phyloP scores from a whole-genome alignment of 257 asterid species.

The Nicotiana otophora region DNA sequence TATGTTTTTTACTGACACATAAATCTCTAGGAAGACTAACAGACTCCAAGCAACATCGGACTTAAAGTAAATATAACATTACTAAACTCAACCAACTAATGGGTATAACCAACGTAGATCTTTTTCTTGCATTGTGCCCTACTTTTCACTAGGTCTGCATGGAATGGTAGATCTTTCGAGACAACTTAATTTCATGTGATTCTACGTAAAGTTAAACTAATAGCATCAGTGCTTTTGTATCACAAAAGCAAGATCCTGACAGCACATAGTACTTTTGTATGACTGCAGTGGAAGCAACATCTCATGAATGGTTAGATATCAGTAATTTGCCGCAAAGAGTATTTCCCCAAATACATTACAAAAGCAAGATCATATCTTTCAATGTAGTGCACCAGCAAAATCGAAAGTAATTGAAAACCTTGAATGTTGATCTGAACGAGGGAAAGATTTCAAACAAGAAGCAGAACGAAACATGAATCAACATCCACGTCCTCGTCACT shows the following conservation, averaged over 20 bases:
- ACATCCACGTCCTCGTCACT: too few species aligned
- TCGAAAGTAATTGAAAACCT: not conserved
- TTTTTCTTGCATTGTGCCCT: too few species aligned
- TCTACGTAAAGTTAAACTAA: not conserved
- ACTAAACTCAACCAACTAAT: too few species aligned
- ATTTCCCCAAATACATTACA: not conserved
- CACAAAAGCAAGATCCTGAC: conserved; percentile 8
- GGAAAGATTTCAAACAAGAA: not conserved
- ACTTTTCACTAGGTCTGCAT: too few species aligned
- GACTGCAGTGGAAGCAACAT: not conserved
- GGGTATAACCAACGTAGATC: too few species aligned
- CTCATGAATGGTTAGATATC: not conserved
- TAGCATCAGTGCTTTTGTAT: not conserved
- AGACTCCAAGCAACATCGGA: too few species aligned
- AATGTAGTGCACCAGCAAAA: not conserved
- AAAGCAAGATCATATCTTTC: not conserved
- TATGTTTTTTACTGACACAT: too few species aligned
- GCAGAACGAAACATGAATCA: too few species aligned
- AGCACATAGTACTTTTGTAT: not conserved
- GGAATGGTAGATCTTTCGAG: too few species aligned
- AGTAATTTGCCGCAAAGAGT: not conserved
- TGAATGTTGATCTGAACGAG: not conserved
- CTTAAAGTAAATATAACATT: too few species aligned
- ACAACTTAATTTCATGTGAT: too few species aligned
- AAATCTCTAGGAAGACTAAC: too few species aligned